Conservation (phyloP, 257 asterid genomes). For the Petrea volubilis region DNA sequence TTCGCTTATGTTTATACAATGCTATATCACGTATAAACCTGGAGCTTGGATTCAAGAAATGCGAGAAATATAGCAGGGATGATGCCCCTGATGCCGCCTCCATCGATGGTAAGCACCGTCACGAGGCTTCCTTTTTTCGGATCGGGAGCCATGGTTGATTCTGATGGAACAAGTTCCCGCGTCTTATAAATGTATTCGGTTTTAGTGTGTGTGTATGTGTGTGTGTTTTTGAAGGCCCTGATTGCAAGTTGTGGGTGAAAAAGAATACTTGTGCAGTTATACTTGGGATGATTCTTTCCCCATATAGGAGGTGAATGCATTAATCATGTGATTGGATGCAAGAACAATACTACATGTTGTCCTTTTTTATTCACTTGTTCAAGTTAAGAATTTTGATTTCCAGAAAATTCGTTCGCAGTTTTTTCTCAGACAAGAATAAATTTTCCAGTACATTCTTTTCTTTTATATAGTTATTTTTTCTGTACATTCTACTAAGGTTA, state of each 20-base stretch:
- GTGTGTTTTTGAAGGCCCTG: neutral
- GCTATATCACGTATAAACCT: slow-evolving; percentile 26
- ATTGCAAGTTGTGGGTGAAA: neutral
- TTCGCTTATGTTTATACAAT: no score
- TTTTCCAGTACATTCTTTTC: no score
- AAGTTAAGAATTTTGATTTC: neutral
- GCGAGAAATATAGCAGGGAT: slow-evolving; percentile 52
- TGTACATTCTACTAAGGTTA: no score
- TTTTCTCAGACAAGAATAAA: no score
- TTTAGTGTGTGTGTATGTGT: neutral
- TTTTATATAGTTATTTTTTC: no score
- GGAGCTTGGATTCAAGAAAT: slow-evolving; percentile 64
- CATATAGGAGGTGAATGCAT: neutral
- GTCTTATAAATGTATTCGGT: neutral
- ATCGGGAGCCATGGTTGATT: slow-evolving; percentile 18
- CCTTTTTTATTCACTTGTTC: neutral
- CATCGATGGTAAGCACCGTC: slow-evolving; percentile 61
- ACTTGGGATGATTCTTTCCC: slow-evolving; percentile 21
- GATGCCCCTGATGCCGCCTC: slow-evolving; percentile 67
- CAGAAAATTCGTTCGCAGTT: neutral
- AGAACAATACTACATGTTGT: neutral
- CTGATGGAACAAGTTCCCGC: neutral
- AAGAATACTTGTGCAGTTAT: neutral
- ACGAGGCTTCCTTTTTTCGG: slow-evolving; percentile 42
- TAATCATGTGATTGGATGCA: neutral